Conservation (phyloP, 2,329 filamentous ascomycete species). For the Dactylella cylindrospora region DNA sequence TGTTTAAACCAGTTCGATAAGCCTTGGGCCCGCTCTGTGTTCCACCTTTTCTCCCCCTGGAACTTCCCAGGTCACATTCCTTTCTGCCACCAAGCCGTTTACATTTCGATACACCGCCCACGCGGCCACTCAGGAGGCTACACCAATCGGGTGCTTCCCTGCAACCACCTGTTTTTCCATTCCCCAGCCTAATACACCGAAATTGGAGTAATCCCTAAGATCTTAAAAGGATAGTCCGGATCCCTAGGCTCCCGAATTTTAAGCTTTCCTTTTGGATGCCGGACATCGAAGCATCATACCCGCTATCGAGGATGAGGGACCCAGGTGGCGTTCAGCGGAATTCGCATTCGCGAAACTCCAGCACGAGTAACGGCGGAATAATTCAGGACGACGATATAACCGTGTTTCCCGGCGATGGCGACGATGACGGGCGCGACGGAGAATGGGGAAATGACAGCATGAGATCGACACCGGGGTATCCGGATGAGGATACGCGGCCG, state of each 20-base stretch:
- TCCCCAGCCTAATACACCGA: too few species aligned
- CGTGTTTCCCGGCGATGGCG: constrained; percentile 47
- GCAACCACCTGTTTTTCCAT: constrained; percentile 29
- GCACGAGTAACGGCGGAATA: constrained; percentile 6
- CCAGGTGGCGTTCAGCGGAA: constrained; percentile 30
- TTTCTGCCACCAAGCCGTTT: too few species aligned
- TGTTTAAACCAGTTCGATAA: too few species aligned
- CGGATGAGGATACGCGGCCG: constrained; percentile 81
- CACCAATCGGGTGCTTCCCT: constrained; percentile 41
- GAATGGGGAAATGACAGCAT: constrained; percentile 8
- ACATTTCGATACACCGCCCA: too few species aligned
- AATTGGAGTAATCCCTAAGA: too few species aligned
- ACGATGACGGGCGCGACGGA: constrained; percentile 16
- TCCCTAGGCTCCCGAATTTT: too few species aligned
- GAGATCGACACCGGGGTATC: constrained; percentile 61
- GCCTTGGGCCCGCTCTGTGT: too few species aligned
- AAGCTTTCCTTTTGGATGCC: constrained; percentile 30
- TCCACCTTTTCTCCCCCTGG: too few species aligned
- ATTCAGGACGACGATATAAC: constrained; percentile 47
- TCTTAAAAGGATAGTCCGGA: too few species aligned
- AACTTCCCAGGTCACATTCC: too few species aligned
- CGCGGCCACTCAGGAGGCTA: too few species aligned
- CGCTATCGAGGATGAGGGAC: constrained; percentile 38
- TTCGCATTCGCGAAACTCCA: constrained; percentile 22
- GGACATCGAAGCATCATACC: constrained; percentile 38